These are phyloP conservation scores for Arachnopeziza araneosa DNA, from an alignment of 2,329 filamentous ascomycete genomes.

Conservation along the genomic window DNA sequence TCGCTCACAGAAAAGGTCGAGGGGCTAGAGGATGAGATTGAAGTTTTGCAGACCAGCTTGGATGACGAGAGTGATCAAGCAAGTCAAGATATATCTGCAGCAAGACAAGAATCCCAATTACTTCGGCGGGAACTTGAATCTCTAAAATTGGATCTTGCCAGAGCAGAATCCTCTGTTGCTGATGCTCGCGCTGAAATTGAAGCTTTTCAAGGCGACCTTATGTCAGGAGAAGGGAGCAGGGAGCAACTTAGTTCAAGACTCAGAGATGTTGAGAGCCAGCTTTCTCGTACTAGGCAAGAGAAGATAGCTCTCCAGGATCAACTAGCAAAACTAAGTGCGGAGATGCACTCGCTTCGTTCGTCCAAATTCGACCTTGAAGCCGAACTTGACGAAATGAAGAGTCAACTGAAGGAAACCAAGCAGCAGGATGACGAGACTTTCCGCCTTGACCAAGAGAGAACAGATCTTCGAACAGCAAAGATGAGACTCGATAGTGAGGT, in stretches of 20 bases:
- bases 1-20: constrained; percentile 59
- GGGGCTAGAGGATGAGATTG: constrained; percentile 69
- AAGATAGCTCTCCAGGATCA: constrained; percentile 60
- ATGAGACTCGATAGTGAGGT: constrained; percentile 63
- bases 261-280: constrained; percentile 51
- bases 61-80: constrained; percentile 58
- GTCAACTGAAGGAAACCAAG: constrained; percentile 49
- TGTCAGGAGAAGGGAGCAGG: constrained; percentile 35
- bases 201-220: constrained; percentile 25
- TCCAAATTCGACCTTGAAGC: constrained; percentile 53
- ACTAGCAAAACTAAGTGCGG: constrained; percentile 51
- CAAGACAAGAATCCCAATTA: constrained; percentile 37
- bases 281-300: constrained; percentile 52
- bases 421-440: constrained; percentile 54
- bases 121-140: constrained; percentile 40
- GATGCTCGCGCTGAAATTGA: constrained; percentile 28
- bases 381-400: constrained; percentile 62
- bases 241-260: constrained; percentile 51
- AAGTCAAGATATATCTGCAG: constrained; percentile 40
- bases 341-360: constrained; percentile 53
- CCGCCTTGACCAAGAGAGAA: constrained; percentile 61
- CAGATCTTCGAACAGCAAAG: constrained; percentile 63
- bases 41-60: constrained; percentile 55
- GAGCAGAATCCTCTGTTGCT: constrained; percentile 25
- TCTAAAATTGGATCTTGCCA: constrained; percentile 30